Base-by-base conservation (phyloP, 768 basidiomycete species). In the Mycena haematopus region DNA sequence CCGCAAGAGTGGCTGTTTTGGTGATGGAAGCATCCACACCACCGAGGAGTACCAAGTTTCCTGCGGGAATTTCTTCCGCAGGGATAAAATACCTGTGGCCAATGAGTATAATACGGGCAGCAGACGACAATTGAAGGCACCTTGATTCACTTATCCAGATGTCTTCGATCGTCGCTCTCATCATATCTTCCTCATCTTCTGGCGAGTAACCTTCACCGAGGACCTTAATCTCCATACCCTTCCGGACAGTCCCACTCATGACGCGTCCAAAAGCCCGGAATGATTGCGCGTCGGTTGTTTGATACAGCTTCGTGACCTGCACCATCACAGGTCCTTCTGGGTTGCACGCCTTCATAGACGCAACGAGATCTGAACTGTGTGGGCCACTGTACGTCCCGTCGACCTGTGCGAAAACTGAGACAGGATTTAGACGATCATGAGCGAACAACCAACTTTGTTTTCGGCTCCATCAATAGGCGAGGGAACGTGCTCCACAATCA, bases 151-250 rank as follows among this genome's bases (percentile, higher is more conserved):
- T 87, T 60, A 99, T 86, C 93, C 95, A 93, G 19, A 99, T 79
- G 64, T 90, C 90, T 68, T 98, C 96, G 3, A 97, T 85, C 2
- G 80, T 84, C 15, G 86, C 87, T 64, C n/a, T 88, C 74, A 92
- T 85, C 95, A 98, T 96, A 71, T 99, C 97, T 77, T 99, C 97
- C 78, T 99, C 96, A 67, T 99, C 97, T 70, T 98, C 96, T n/a
- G 93, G 92, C 15, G 95, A 96, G 75, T 96, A 99, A 0, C 95
- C 95, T 74, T 99, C 97, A 59, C 97, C 97, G 8, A 99, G 81
- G n/a, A 99, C 96, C 78, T 97, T 98, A 65, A 99, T 82, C 35
- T 88, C 81, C 82, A 86, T 83, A 14, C 95, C 95, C 68, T 90
- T 91, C 69, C 83, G 81, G 24, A 98, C 76, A 0, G 96, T 97